phyloP scores from a whole-genome alignment of 306 rosid species.

The Argentina anserina region DNA sequence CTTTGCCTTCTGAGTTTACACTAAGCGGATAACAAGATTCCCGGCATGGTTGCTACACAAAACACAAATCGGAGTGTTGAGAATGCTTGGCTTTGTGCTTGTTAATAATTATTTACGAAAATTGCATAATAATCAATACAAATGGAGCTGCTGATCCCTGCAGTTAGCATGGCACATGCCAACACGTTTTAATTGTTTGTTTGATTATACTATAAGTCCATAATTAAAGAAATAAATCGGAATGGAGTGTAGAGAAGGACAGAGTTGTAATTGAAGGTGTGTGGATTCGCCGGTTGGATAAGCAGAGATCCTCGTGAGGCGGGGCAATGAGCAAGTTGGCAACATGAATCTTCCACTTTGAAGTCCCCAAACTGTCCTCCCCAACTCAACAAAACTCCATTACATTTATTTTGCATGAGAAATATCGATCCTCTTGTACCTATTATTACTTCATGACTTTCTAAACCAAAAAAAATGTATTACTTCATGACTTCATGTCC shows the following conservation, averaged over 20 bases:
- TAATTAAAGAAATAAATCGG: not conserved
- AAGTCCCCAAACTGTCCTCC: not conserved
- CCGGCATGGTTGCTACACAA: too few species aligned
- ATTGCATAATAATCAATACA: not conserved
- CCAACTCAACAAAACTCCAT: not conserved
- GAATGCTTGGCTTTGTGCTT: too few species aligned
- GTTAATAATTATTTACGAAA: too few species aligned
- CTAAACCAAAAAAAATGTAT: too few species aligned
- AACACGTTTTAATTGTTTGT: not conserved
- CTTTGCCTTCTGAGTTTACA: too few species aligned
- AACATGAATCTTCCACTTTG: not conserved
- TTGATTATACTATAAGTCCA: not conserved
- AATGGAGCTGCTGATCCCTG: not conserved
- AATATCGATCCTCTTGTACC: not conserved
- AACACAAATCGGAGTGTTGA: too few species aligned
- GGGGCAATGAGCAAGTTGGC: constrained; percentile 2
- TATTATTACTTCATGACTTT: too few species aligned
- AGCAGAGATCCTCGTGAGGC: constrained; percentile 16
- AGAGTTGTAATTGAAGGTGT: not conserved
- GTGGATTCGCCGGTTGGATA: constrained; percentile 8
- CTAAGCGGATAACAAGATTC: too few species aligned
- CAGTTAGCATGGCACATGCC: not conserved
- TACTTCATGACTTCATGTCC: not conserved
- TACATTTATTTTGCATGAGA: not conserved
- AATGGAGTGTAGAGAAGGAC: not conserved